Base-by-base conservation (phyloP, 2,329 filamentous ascomycete species). In the Talaromyces albobiverticillius region DNA sequence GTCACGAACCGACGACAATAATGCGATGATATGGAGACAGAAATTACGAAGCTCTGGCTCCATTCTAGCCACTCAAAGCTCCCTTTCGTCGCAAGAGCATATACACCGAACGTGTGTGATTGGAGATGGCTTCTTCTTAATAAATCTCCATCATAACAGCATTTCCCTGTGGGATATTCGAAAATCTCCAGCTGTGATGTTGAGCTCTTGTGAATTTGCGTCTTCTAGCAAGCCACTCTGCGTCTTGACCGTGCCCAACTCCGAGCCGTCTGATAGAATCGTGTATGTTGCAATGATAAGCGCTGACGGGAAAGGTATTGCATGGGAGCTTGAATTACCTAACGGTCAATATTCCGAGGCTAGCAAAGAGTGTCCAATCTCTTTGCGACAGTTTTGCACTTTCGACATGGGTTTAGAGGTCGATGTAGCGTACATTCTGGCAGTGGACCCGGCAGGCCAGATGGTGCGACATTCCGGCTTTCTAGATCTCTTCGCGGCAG, bases 1-100 rank as follows among this genome's bases (percentile, higher is more conserved):
- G 29, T 95, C 92, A 6, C 82, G 90, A 49, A 95, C 92, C 0
- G 80, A 84, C 56, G 79, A 85, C 41, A 88, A 90, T 56, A 89
- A 95, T 68, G 87, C 86, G 54, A 85, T 93, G 60, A 82, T 96
- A 3, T 96, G 92, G 92, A 84, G 82, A 57, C 89, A 95, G 67
- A 74, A 78, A 51, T 70, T 75, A 38, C 74, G 75, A 32, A 74
- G 76, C 48, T 71, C 66, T 45, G 78, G 79, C 26, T 79, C 80
- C 46, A 80, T 77, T 10, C 75, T 94, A 9, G 74, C 81, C 38
- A 82, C 86, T 5, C 84, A 88, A 64, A 90, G 86, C 60, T 79
- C 82, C 3, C 83, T 95, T 45, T 79, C 81, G 3, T 82, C 86
- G 34, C 76, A 79, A 20, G 83, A 86, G 26, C 85, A 89, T 61